phyloP scores from a whole-genome alignment of 1,284 basidiomycete species.

The Hymenochaete sp. region DNA sequence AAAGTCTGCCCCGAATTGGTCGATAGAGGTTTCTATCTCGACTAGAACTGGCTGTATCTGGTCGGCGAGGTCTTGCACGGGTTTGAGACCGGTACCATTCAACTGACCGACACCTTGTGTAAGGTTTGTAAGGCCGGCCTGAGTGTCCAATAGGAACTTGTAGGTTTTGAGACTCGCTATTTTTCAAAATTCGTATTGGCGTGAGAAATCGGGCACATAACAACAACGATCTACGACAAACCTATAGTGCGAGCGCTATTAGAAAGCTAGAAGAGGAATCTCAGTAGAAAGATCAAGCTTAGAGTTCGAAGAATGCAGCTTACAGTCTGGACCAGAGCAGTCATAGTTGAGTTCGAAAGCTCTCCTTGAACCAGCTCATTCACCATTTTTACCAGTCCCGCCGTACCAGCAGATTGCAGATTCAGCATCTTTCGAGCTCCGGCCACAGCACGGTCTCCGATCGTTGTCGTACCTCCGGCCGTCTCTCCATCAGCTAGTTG shows the following conservation, averaged over 20 bases:
- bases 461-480: slow-evolving; percentile 18
- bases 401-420: slow-evolving; percentile 16
- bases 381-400: slow-evolving; percentile 18
- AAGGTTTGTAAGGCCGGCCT: slow-evolving; percentile 16
- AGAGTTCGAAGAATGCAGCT: not conserved
- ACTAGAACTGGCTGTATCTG: slow-evolving; percentile 16
- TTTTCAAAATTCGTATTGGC: no score
- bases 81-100: slow-evolving; percentile 14
- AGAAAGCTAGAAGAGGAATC: slow-evolving; percentile 7
- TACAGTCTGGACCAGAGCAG: slow-evolving; percentile 15
- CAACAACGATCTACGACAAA: slow-evolving; percentile 2
- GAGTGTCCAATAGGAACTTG: slow-evolving; percentile 19
- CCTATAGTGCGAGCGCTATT: slow-evolving; percentile 16
- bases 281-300: not conserved
- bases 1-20: slow-evolving; percentile 19
- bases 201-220: slow-evolving; percentile 16
- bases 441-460: slow-evolving; percentile 20
- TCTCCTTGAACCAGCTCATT: slow-evolving; percentile 16
- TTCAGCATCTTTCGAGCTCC: slow-evolving; percentile 21
- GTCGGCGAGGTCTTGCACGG: slow-evolving; percentile 11
- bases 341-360: slow-evolving; percentile 16
- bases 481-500: slow-evolving; percentile 14
- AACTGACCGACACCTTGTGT: slow-evolving; percentile 12
- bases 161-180: slow-evolving; percentile 18
- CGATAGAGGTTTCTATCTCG: slow-evolving; percentile 16